These are phyloP conservation scores for Acephala macrosclerotiorum DNA, from an alignment of 2,329 filamentous ascomycete genomes.

Conservation along the genomic window DNA sequence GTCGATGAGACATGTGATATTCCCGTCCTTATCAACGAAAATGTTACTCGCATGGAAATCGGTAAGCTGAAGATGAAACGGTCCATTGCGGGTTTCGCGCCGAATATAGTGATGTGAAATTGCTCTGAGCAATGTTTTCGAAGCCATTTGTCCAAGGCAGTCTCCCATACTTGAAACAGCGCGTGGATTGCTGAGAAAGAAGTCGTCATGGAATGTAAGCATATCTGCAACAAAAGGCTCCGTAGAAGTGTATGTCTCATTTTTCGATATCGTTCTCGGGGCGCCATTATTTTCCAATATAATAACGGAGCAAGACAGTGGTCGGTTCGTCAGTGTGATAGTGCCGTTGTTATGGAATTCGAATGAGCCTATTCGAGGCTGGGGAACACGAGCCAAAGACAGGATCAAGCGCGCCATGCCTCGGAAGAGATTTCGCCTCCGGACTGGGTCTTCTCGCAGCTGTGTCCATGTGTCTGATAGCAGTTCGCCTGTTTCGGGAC, in stretches of 20 bases:
- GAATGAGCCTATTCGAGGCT: too few relatives aligned
- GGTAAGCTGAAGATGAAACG: constrained; percentile 44
- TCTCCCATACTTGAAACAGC: constrained; percentile 35
- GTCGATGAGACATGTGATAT: constrained; percentile 46
- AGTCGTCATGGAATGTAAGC: constrained; percentile 38
- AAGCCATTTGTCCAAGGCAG: constrained; percentile 42
- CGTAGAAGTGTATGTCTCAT: constrained; percentile 43
- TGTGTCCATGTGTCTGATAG: too few relatives aligned
- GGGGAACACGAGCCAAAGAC: too few relatives aligned
- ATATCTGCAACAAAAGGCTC: constrained; percentile 28
- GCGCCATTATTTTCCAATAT: constrained; percentile 47
- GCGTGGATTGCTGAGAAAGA: constrained; percentile 39
- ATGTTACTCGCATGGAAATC: constrained; percentile 47
- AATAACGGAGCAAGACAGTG: constrained; percentile 39
- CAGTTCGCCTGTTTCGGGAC: too few relatives aligned
- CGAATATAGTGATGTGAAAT: constrained; percentile 41
- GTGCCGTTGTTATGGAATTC: too few relatives aligned
- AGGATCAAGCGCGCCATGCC: too few relatives aligned
- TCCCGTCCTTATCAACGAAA: constrained; percentile 47
- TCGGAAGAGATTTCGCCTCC: too few relatives aligned
- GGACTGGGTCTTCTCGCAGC: too few relatives aligned
- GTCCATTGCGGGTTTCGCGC: constrained; percentile 38
- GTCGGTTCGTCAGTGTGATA: constrained; percentile 46
- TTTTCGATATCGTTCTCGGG: constrained; percentile 40
- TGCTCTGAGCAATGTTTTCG: constrained; percentile 36